Conservation (phyloP, 768 basidiomycete species). For the Royoungia palumana region DNA sequence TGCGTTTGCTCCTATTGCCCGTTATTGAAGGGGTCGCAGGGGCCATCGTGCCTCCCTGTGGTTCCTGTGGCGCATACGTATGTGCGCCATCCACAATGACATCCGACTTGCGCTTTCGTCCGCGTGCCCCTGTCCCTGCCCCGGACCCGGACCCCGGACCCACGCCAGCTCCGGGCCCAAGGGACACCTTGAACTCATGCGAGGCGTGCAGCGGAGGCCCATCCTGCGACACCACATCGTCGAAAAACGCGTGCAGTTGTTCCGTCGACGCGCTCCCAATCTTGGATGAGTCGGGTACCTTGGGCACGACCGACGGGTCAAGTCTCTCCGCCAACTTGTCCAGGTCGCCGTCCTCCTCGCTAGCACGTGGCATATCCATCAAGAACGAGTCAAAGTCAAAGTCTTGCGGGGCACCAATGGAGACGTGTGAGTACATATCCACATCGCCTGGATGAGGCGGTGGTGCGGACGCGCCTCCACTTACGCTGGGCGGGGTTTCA, state of each 20-base stretch:
- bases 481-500: slow-evolving; percentile 10
- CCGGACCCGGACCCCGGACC: not conserved
- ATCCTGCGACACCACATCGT: slow-evolving; percentile 39
- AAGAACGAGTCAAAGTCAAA: slow-evolving; percentile 42
- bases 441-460: slow-evolving; percentile 3
- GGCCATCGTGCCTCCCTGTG: not conserved
- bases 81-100: slow-evolving; percentile 16
- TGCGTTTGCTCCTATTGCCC: slow-evolving; percentile 26
- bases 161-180: not conserved
- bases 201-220: slow-evolving; percentile 7
- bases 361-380: slow-evolving; percentile 36
- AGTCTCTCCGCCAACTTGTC: slow-evolving; percentile 34
- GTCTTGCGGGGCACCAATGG: slow-evolving; percentile 10
- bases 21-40: slow-evolving; percentile 2
- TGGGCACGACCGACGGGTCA: slow-evolving; percentile 31
- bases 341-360: slow-evolving; percentile 27
- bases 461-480: not conserved
- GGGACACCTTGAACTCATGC: slow-evolving; percentile 6
- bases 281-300: slow-evolving; percentile 25
- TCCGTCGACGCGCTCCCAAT: slow-evolving; percentile 33
- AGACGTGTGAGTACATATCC: slow-evolving; percentile 20
- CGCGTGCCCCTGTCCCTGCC: slow-evolving; percentile 8
- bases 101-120: slow-evolving; percentile 43
- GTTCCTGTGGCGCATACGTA: not conserved
- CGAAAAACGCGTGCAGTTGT: slow-evolving; percentile 42